Evolutionary conservation across 1,284 basidiomycete species (phyloP).

Genomic region (Sporisorium scitamineum): DNA sequence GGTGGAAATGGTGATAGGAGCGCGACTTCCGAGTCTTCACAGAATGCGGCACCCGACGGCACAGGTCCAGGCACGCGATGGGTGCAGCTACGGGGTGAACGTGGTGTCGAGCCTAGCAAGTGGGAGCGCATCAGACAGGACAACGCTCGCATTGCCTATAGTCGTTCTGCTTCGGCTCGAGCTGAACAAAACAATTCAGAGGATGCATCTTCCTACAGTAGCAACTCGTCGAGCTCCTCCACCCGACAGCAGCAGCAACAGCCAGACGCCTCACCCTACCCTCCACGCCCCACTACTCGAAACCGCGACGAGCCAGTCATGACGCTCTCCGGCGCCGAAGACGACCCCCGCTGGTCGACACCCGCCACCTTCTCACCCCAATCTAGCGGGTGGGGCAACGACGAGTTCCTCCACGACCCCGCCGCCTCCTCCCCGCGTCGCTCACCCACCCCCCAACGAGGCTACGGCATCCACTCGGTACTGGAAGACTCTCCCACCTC

Average conservation of each 20-base stretch:
- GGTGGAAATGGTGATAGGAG: background rate
- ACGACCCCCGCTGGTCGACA: constrained; percentile 45
- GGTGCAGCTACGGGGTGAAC: constrained; percentile 44
- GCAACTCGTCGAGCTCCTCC: background rate
- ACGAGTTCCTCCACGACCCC: constrained; percentile 42
- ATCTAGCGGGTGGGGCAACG: constrained; percentile 38
- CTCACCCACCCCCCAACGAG: background rate
- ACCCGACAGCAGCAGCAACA: constrained; percentile 8
- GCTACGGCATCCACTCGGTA: constrained; percentile 41
- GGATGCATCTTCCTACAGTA: constrained; percentile 8
- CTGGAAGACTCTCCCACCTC: constrained; percentile 18
- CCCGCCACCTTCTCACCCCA: constrained; percentile 32
- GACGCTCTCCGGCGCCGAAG: constrained; percentile 35
- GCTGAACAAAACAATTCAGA: constrained; percentile 13
- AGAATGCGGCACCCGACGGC: constrained; percentile 17
- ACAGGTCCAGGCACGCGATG: constrained; percentile 43
- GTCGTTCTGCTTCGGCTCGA: constrained; percentile 14
- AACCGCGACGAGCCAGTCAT: constrained; percentile 35
- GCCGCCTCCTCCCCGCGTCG: constrained; percentile 4
- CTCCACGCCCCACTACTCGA: constrained; percentile 2
- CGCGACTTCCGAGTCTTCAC: background rate
- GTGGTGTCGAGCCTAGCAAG: constrained; percentile 52
- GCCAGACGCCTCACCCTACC: background rate
- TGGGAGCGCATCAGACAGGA: constrained; percentile 57
- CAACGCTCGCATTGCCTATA: constrained; percentile 48